phyloP scores from a whole-genome alignment of 2,329 filamentous ascomycete genomes.

The Phoma sp. region DNA sequence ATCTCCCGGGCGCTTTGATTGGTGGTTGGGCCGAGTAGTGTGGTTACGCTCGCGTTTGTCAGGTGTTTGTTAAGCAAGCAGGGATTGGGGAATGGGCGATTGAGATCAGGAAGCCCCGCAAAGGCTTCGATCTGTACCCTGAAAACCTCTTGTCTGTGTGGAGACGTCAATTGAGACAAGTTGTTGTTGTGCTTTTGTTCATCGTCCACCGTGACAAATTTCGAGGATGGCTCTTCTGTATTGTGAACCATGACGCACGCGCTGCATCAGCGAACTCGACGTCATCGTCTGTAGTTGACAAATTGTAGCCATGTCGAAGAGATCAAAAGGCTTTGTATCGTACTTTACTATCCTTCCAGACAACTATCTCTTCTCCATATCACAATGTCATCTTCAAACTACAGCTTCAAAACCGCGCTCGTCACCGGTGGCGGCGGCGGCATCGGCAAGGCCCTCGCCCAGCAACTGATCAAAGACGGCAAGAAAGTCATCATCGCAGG shows the following conservation, averaged over 20 bases:
- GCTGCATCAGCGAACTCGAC: not conserved
- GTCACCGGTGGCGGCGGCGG: slow-evolving; percentile 57
- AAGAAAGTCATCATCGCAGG: slow-evolving; percentile 62
- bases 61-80: slow-evolving; percentile 24
- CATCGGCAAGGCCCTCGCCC: slow-evolving; percentile 58
- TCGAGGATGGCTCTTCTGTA: not conserved
- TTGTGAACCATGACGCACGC: slow-evolving; percentile 1
- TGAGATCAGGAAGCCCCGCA: not conserved
- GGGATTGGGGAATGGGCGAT: not conserved
- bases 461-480: slow-evolving; percentile 52
- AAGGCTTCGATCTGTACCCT: not conserved
- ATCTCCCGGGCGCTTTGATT: slow-evolving; percentile 17
- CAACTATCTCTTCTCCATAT: not conserved
- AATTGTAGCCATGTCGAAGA: slow-evolving; percentile 1
- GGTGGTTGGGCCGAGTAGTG: slow-evolving; percentile 4
- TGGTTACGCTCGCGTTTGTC: slow-evolving; percentile 13
- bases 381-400: slow-evolving; percentile 29
- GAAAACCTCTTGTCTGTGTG: no score
- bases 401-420: slow-evolving; percentile 54
- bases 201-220: no score
- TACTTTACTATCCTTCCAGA: no score
- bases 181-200: no score
- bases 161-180: no score
- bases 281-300: slow-evolving; percentile 4
- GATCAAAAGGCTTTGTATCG: not conserved